These are phyloP conservation scores for Gossypium aridum DNA, from an alignment of 441 rosid species.

Conservation along the genomic window DNA sequence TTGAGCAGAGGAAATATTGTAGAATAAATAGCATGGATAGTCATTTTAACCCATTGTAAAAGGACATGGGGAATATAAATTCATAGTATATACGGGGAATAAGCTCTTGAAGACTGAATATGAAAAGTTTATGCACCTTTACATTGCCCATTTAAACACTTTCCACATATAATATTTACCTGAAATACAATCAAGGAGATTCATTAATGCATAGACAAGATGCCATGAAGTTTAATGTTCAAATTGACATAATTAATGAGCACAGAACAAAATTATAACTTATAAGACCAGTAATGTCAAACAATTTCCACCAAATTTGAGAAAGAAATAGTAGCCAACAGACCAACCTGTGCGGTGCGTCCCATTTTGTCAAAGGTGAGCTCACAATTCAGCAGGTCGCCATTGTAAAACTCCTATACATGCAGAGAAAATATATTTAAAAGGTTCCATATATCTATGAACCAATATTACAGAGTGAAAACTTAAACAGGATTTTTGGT, in stretches of 20 bases:
- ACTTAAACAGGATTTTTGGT: not conserved
- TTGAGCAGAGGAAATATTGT: not conserved
- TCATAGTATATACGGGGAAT: conserved; percentile 5
- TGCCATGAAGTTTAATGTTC: conserved; percentile 7
- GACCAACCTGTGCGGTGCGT: conserved; percentile 78
- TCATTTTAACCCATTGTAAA: not conserved
- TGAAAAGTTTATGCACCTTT: conserved; percentile 48
- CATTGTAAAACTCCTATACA: conserved; percentile 66
- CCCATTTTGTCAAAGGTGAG: conserved; percentile 78
- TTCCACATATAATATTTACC: conserved; percentile 84
- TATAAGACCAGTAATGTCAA: not conserved
- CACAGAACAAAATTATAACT: not conserved
- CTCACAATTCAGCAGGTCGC: conserved; percentile 79
- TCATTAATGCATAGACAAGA: not conserved
- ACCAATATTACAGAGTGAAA: not conserved
- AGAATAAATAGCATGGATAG: not conserved
- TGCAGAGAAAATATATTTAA: conserved; percentile 12
- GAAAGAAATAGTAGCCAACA: conserved; percentile 4
- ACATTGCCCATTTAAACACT: conserved; percentile 68
- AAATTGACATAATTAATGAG: not conserved
- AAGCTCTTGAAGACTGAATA: not conserved
- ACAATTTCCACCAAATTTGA: conserved; percentile 3
- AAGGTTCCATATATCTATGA: conserved; percentile 4
- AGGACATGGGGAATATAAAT: not conserved
- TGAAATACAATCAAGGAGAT: conserved; percentile 26